Evolutionary conservation across 208 protist species (phyloP), one percentile per base, ranked within the genome.

Genomic region (Tetramitus jugosus): DNA sequence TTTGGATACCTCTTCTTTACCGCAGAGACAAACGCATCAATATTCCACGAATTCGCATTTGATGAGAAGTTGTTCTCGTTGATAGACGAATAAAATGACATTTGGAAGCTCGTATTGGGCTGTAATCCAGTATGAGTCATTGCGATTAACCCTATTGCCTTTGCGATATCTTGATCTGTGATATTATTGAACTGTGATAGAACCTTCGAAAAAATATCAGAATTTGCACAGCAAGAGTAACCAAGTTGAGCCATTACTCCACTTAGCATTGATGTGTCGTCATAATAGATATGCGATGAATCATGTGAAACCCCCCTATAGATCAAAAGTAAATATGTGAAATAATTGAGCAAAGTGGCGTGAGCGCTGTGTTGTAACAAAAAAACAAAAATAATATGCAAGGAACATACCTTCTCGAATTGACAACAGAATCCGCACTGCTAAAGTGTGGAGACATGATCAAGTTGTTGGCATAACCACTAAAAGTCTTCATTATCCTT

Each of bases 81-180:
- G 29, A 43, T 60, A 23, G 7, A n/a, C 43, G 29, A 42, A 68
- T 7, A 3, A 62, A 31, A n/a, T 31, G 17, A 3, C 10, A 31
- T 23, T 62, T 23, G 3, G 10, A 26, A 23, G 7, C 71, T 35
- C 52, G 69, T 3, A 29, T 35, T 45, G 67, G 4, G 3, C 31
- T 77, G 46, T 64, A 76, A 20, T 37, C 60, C 79, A 29, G 76
- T 68, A 42, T 76, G 64, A 29, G 74, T 85, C 23, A 49, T 74
- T 13, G 77, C 76, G 79, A 89, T 87, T 79, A 86, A 83, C 31
- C 81, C 62, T 20, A 89, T 29, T 14, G 83, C 76, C 43, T 60
- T 14, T 20, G 82, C 84, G 56, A 89, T 26, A 35, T 87, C 83
- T 4, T 53, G 37, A 7, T 87, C 86, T 13, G 29, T 75, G 8